A percentile compares a stretch with the other conserved stretches of the same genome.
phyloP scores from a whole-genome alignment of 2,329 filamentous ascomycete genomes.

The Xylogone sp. region DNA sequence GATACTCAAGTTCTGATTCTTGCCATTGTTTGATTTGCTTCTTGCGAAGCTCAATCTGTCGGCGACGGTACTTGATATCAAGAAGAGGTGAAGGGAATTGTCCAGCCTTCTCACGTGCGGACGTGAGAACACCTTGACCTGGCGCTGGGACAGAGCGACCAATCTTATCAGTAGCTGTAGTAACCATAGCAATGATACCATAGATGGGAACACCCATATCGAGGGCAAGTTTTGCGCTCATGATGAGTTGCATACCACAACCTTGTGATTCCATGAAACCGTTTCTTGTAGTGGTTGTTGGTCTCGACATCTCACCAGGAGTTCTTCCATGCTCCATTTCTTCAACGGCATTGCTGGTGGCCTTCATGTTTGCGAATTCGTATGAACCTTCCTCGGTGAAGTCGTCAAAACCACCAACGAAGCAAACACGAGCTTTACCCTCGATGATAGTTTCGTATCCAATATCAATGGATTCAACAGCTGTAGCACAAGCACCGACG shows the following conservation, averaged over 20 bases:
- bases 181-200: slow-evolving; percentile 87
- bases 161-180: slow-evolving; percentile 98
- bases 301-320: slow-evolving; percentile 95
- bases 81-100: slow-evolving; percentile 94
- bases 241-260: slow-evolving; percentile 96
- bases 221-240: slow-evolving; percentile 91
- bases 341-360: slow-evolving; percentile 95
- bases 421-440: slow-evolving; percentile 94
- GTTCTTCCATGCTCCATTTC: slow-evolving; percentile 95
- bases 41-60: slow-evolving; percentile 91
- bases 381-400: slow-evolving; percentile 99
- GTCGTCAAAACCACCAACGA: slow-evolving; percentile 98
- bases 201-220: slow-evolving; percentile 99
- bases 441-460: slow-evolving; percentile 98
- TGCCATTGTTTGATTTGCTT: slow-evolving; percentile 96
- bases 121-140: slow-evolving; percentile 94
- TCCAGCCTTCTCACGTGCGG: slow-evolving; percentile 83
- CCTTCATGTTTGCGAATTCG: slow-evolving; percentile 99
- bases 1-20: slow-evolving; percentile 87
- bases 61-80: slow-evolving; percentile 94
- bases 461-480: slow-evolving; percentile 95
- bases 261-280: slow-evolving; percentile 99
- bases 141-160: slow-evolving; percentile 95
- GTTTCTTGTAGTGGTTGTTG: slow-evolving; percentile 92
- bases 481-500: slow-evolving; percentile 94